Base-by-base conservation (phyloP, 2,329 filamentous ascomycete species). In the Fusarium heterosporum region DNA sequence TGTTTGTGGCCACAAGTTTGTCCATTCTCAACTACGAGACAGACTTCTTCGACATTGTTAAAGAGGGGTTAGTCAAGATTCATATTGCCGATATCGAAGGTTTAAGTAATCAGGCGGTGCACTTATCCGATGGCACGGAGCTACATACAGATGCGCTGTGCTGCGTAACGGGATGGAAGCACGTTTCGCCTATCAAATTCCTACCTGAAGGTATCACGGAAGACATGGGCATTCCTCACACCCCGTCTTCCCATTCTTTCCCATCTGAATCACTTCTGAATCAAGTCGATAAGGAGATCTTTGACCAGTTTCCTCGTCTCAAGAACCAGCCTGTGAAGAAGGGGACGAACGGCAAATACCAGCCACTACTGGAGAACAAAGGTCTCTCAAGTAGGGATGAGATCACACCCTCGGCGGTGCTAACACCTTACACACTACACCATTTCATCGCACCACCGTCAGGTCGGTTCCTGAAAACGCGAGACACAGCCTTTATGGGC, bases 21-120 rank as follows among this genome's bases (percentile, higher is more conserved):
- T 81, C 82, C 39, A 86, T 89, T 32, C 77, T 83, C 51, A 88
- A 87, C 69, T 87, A 84, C 64, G 77, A 79, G 1, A 82, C 77
- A 7, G 78, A 81, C 55, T 80, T 86, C 65, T 83, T 85, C 64
- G 82, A 85, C 8, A 73, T 86, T 29, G 81, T 87, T 13, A 77
- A 78, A 25, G 66, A 78, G 3, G 84, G 83, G 3, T 78, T 76
- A 46, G 80, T 87, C 38, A 75, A 76, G 10, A 75, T 86, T 2
- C 79, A 85, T 43, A 73, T 83, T 17, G 81, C 78, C 12, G 80
- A 87, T 47, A 77, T 87, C 16, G 71, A 75, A 3, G 65, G 74
- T 2, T 69, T 87, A 10, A 73, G 74, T 6, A 55, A 73, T 2
- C 72, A 76, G 4, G 77, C 76, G 1, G 78, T 87, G 1, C 63